Conservation (phyloP, 495 filamentous ascomycete species). For the Xanthoparmelia taractica region DNA sequence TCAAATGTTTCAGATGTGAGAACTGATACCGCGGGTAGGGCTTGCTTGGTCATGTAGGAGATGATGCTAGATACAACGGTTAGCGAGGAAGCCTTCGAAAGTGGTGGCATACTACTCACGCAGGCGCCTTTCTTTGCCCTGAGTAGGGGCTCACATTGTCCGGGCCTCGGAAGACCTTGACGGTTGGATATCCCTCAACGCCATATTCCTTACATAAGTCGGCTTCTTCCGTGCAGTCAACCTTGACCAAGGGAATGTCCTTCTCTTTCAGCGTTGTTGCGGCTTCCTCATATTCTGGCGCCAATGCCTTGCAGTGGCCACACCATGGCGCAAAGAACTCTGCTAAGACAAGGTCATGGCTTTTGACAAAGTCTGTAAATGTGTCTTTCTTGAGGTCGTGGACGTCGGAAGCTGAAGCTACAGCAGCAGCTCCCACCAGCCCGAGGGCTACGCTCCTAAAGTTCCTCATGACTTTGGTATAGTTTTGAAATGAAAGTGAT, state of each 20-base stretch:
- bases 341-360: conserved; percentile 81
- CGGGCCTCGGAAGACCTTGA: conserved; percentile 97
- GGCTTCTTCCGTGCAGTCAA: conserved; percentile 92
- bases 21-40: conserved; percentile 80
- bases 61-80: conserved; percentile 55
- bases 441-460: conserved; percentile 49
- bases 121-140: conserved; percentile 81
- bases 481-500: neutral
- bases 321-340: conserved; percentile 99
- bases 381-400: conserved; percentile 74
- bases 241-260: conserved; percentile 82
- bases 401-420: conserved; percentile 76
- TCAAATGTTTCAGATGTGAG: conserved; percentile 73
- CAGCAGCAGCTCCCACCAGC: conserved; percentile 51
- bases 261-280: conserved; percentile 93
- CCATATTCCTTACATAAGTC: conserved; percentile 84
- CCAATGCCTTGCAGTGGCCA: conserved; percentile 95
- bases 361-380: conserved; percentile 76
- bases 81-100: neutral
- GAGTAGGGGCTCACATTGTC: conserved; percentile 76
- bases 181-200: conserved; percentile 93
- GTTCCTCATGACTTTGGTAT: conserved; percentile 45
- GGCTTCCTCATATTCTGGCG: conserved; percentile 86
- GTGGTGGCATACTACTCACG: conserved; percentile 49
- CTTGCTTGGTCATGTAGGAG: conserved; percentile 99